Percentiles rank a stretch among this genome's conserved stretches.
Evolutionary conservation across 2,329 filamentous ascomycete genomes (phyloP).

Genomic region (Aspergillus spinulosporus): DNA sequence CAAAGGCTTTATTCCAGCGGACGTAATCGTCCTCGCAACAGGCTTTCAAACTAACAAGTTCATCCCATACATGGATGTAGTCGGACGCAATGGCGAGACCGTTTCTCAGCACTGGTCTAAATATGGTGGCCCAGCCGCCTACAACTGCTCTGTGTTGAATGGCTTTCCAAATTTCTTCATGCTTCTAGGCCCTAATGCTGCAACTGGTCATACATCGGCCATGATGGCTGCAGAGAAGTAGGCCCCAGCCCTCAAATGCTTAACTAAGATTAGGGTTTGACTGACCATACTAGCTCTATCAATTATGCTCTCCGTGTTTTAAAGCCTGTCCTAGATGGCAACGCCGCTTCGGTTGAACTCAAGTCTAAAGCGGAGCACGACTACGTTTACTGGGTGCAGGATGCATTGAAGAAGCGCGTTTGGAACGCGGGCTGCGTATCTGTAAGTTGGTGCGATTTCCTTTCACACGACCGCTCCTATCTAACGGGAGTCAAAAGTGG

Average conservation of each 20-base stretch:
- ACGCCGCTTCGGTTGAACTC: slow-evolving; percentile 47
- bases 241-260: neutral
- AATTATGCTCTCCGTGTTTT: slow-evolving; percentile 62
- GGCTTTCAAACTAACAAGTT: slow-evolving; percentile 31
- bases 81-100: slow-evolving; percentile 25
- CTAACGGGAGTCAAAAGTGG: slow-evolving; percentile 14
- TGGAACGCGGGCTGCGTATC: slow-evolving; percentile 45
- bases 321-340: slow-evolving; percentile 51
- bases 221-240: slow-evolving; percentile 61
- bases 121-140: slow-evolving; percentile 60
- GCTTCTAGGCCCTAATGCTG: slow-evolving; percentile 33
- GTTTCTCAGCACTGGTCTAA: slow-evolving; percentile 28
- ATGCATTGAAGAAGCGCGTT: slow-evolving; percentile 45
- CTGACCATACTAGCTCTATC: slow-evolving; percentile 40
- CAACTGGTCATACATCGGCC: slow-evolving; percentile 34
- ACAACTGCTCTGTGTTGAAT: slow-evolving; percentile 57
- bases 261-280: too few relatives aligned
- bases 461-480: neutral
- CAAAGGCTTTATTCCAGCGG: slow-evolving; percentile 26
- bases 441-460: slow-evolving; percentile 3
- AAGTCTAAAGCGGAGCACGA: slow-evolving; percentile 47
- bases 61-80: slow-evolving; percentile 26
- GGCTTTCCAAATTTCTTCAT: slow-evolving; percentile 49
- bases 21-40: slow-evolving; percentile 30
- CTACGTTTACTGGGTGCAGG: slow-evolving; percentile 50